Evolutionary conservation across 169 alveolate genomes (phyloP).

Genomic region (Babesia caballi): DNA sequence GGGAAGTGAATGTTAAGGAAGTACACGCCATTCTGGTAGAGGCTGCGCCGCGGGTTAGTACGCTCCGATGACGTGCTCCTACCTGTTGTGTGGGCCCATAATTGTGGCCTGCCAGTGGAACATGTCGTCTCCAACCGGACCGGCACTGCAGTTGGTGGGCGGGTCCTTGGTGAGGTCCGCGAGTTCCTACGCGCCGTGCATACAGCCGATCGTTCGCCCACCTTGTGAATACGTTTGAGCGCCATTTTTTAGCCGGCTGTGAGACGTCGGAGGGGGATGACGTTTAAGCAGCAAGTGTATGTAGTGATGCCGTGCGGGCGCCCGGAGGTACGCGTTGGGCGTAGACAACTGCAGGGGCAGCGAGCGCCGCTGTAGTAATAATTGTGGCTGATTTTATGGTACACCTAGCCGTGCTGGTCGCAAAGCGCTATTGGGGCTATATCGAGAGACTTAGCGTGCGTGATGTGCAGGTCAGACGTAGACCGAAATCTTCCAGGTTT

Average conservation of each 20-base stretch:
- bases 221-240: conserved; percentile 88
- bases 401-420: too few relatives aligned
- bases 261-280: not conserved
- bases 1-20: conserved; percentile 97
- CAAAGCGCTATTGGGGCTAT: too few relatives aligned
- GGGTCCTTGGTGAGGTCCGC: conserved; percentile 97
- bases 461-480: too few relatives aligned
- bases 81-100: conserved; percentile 98
- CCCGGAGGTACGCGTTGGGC: conserved; percentile 7
- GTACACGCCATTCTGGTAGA: conserved; percentile 98
- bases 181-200: conserved; percentile 84
- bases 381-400: too few relatives aligned
- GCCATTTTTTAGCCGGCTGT: conserved; percentile 73
- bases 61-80: too few relatives aligned
- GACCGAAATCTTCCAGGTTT: too few relatives aligned
- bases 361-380: too few relatives aligned
- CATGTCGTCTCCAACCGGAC: conserved; percentile 96
- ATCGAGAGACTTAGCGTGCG: too few relatives aligned
- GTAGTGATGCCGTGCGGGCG: conserved; percentile 24
- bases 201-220: conserved; percentile 9
- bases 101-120: conserved; percentile 99
- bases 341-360: too few relatives aligned
- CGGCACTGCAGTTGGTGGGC: conserved; percentile 98
- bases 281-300: not conserved
- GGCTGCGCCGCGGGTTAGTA: too few relatives aligned